Base-by-base conservation (phyloP, 1,284 basidiomycete genomes). In the Taiwanofungus camphoratus region DNA sequence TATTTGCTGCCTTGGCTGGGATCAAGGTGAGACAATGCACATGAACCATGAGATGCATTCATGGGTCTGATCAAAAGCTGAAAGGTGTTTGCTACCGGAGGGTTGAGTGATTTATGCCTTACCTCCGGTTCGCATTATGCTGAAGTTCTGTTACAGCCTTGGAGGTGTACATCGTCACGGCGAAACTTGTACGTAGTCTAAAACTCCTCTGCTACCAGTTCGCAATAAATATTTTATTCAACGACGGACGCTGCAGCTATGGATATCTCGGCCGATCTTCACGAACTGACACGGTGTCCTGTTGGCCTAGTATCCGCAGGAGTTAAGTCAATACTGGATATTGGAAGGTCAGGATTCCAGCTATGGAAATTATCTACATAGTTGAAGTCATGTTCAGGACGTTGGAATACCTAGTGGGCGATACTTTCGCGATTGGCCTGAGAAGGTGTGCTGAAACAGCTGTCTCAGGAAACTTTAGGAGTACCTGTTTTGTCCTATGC, bases 111-210 rank as follows among this genome's bases (percentile, higher is more conserved):
- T 12, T n/a, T 8, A 20, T 5, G 22, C 35, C 31, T 30, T 20
- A 33, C 33, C 11, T 36, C 35, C 24, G 23, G 22, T 19, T 26
- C 24, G 15, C 24, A 31, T 37, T 36, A 34, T 39, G n/a, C 8
- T 18, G n/a, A 27, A 19, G 36, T 24, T 19, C 29, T 44, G 15
- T 32, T 27, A 35, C 37, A 88, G 87, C 15, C 69, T 90, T 21
- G 92, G 92, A 4, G 92, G 95, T 39, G 96, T 98, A 1, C 96
- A 99, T 65, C 83, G 95, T 4, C 92, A 92, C 11, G 96, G 85
- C 41, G 86, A 96, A 64, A 77, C 70, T 24, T 84, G 92, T 92
- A 58, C 54, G 81, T 68, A 4, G 5, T 13, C 2, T 19, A 21
- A 19, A 7, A 30, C 18, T n/a, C n/a, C n/a, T n/a, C n/a, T n/a